Evolutionary conservation across 1,139 yeast species (phyloP).

Genomic region (Blastobotrys malaysiensis): DNA sequence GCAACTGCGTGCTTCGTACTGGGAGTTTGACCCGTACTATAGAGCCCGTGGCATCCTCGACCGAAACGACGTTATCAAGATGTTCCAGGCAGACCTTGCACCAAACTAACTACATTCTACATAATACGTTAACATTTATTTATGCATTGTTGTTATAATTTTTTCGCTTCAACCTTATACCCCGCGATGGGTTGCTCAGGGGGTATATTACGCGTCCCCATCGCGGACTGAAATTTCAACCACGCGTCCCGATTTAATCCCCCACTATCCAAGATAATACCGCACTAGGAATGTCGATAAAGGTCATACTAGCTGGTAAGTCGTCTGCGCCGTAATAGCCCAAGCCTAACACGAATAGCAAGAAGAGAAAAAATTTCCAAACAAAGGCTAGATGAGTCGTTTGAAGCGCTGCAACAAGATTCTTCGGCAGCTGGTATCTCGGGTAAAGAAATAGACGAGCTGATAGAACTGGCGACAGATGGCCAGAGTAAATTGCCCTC

Average conservation of each 20-base stretch:
- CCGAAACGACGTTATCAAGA: conserved; percentile 43
- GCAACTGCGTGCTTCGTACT: conserved; percentile 51
- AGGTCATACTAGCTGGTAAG: background rate
- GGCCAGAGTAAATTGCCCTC: conserved; percentile 12
- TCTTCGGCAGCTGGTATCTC: conserved; percentile 12
- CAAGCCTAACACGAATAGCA: background rate
- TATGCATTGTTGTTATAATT: background rate
- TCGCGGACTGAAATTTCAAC: background rate
- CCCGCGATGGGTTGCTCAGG: background rate
- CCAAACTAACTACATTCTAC: background rate
- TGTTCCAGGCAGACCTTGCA: conserved; percentile 25
- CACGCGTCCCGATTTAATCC: conserved; percentile 1
- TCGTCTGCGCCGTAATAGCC: background rate
- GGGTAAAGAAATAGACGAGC: conserved; percentile 6
- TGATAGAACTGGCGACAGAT: conserved; percentile 11
- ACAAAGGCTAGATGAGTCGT: conserved; percentile 2
- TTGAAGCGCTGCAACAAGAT: conserved; percentile 4
- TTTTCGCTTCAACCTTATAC: background rate
- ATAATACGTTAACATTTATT: background rate
- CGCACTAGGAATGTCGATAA: background rate
- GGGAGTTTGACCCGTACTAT: conserved; percentile 61
- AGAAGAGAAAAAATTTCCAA: background rate
- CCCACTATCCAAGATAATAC: background rate
- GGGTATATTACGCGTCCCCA: background rate
- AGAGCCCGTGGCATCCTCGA: conserved; percentile 67